Evolutionary conservation across 805 yeast species (phyloP), one percentile per base, ranked within the genome.

Genomic region (Monosporozyma servazzii): DNA sequence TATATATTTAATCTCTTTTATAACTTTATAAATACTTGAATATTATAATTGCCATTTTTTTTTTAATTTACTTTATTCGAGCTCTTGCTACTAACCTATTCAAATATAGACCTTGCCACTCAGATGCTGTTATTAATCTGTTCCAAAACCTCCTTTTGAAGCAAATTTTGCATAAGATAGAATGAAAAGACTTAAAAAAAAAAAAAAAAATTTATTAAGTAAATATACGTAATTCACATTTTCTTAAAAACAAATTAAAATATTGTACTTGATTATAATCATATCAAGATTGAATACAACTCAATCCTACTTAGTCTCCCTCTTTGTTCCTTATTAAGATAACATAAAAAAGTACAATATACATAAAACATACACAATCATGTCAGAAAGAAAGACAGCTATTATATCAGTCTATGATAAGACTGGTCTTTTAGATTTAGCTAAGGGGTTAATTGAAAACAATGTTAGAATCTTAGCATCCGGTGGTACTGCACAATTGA

Each of bases 331-430:
- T 23, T 21, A 3, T 21, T 21, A 21, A 23, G 13, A 20, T 5
- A n/a, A 17, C 20, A 25, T 42, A 21, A 11, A 7, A 10, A n/a
- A n/a, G 7, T 9, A 20, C 20, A 40, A 20, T 20, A 40, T 6
- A 40, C 6, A 33, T 21, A 20, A 6, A 47, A 53, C 48, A 53
- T 48, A 33, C 4, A 33, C 17, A 13, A 33, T 15, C 4, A 41
- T 41, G 46, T 31, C 45, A 42, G 74, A 78, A 71, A 73, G 72
- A 50, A 85, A 86, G 72, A 93, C 96, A 55, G 99, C 99, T 47
- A 93, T 93, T 65, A 76, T 93, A 59, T 91, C 98, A 23, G 99
- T 93, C 56, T 90, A 93, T 73, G 96, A 93, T 75, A 93, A 93
- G 72, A 93, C 99, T 52, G 99, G 99, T 44, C 76, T 93, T 58